Percentiles rank a stretch among this genome's conserved stretches.
Conservation (phyloP, 352 stramenopile species). For the Phytophthora cryptogea region DNA sequence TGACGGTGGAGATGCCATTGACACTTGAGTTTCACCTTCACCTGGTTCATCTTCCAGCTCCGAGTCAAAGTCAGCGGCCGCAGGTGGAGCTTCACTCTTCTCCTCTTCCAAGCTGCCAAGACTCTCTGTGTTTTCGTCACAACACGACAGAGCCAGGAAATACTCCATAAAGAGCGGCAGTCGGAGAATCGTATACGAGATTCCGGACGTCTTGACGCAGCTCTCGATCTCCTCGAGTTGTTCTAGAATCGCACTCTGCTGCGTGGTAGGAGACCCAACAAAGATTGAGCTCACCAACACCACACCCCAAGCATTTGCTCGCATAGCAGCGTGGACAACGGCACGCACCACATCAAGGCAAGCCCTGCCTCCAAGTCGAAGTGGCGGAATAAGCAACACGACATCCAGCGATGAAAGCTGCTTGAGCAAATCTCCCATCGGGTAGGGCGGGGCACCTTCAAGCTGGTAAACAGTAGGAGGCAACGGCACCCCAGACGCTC, state of each 20-base stretch:
- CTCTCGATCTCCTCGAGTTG: conserved; percentile 68
- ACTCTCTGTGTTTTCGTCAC: conserved; percentile 19
- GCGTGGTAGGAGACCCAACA: conserved; percentile 37
- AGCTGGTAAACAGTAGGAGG: conserved; percentile 49
- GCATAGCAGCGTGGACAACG: conserved; percentile 52
- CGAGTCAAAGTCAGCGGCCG: conserved; percentile 14
- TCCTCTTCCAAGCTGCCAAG: conserved; percentile 35
- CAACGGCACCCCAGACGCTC: conserved; percentile 8
- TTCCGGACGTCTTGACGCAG: conserved; percentile 58
- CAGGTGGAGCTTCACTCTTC: conserved; percentile 19
- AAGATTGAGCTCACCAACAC: conserved; percentile 77
- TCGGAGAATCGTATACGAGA: conserved; percentile 65
- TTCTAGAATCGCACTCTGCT: conserved; percentile 46
- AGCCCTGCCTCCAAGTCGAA: conserved; percentile 49
- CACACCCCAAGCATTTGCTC: conserved; percentile 70
- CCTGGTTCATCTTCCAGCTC: conserved; percentile 8
- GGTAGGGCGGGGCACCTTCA: conserved; percentile 39
- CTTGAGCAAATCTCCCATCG: conserved; percentile 57
- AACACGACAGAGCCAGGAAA: conserved; percentile 56
- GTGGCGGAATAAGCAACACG: conserved; percentile 69
- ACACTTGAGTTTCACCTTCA: conserved; percentile 10
- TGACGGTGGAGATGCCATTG: conserved; percentile 22
- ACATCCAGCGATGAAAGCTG: conserved; percentile 71
- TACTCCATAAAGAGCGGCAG: conserved; percentile 85
- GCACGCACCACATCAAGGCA: conserved; percentile 64